These are phyloP conservation scores for Coniochaeta sp. DNA, from an alignment of 2,329 filamentous ascomycete genomes.

Conservation along the genomic window DNA sequence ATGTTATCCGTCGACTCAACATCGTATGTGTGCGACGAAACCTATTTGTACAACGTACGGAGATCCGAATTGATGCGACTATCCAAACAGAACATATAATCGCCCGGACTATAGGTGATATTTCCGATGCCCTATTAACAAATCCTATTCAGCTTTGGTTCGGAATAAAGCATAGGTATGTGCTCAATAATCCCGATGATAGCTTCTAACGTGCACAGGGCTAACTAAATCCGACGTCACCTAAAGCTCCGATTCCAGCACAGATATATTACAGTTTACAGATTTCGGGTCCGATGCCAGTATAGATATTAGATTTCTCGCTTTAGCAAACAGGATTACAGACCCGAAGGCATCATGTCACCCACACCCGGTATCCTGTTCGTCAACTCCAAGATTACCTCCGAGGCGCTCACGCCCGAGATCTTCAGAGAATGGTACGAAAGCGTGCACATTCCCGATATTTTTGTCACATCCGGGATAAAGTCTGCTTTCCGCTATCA, in stretches of 20 bases:
- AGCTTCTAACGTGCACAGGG: not conserved
- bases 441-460: conserved; percentile 10
- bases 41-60: not conserved
- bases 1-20: not conserved
- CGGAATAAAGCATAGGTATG: not conserved
- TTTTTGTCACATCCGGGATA: conserved; percentile 5
- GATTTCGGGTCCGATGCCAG: too few relatives aligned
- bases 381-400: conserved; percentile 6
- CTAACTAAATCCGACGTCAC: not conserved
- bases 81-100: not conserved
- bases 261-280: too few relatives aligned
- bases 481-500: conserved; percentile 4
- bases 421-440: conserved; percentile 11
- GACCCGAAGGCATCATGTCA: conserved; percentile 3
- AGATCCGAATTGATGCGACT: not conserved
- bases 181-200: not conserved
- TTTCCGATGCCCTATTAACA: not conserved
- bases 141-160: not conserved
- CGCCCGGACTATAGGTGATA: not conserved
- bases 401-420: conserved; percentile 2
- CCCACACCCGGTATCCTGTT: conserved; percentile 5
- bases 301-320: too few relatives aligned
- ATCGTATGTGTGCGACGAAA: not conserved
- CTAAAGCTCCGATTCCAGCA: too few relatives aligned
- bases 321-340: too few relatives aligned